Evolutionary conservation across 1,284 basidiomycete genomes (phyloP).

Genomic region (Boletus mariae): DNA sequence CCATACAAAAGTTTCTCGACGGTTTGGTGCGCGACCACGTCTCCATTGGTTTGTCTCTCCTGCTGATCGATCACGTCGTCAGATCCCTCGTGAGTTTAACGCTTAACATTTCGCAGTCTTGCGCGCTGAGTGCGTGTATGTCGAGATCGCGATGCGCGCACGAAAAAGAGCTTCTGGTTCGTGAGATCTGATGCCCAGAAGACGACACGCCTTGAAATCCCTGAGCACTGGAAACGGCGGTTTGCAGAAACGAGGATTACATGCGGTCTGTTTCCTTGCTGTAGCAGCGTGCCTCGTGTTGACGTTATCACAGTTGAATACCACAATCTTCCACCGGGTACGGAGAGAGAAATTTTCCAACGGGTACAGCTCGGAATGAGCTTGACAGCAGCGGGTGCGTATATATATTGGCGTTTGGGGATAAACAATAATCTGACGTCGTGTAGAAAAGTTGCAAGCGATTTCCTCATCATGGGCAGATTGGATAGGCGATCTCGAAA

Average conservation of each 20-base stretch:
- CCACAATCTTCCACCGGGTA: conserved; percentile 40
- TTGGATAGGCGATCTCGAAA: conserved; percentile 53
- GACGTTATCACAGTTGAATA: conserved; percentile 51
- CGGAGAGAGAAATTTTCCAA: conserved; percentile 73
- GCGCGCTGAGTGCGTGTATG: conserved; percentile 1
- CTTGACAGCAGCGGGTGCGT: conserved; percentile 59
- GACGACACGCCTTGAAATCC: conserved; percentile 44
- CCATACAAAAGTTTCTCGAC: conserved; percentile 68
- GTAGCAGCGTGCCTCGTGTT: neutral
- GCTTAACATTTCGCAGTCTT: neutral
- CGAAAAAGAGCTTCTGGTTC: conserved; percentile 59
- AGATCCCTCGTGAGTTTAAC: conserved; percentile 47
- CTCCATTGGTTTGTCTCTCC: neutral
- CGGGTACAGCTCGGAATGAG: conserved; percentile 73
- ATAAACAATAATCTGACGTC: neutral
- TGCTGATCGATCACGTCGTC: conserved; percentile 6
- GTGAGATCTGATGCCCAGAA: conserved; percentile 44
- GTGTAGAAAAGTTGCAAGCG: conserved; percentile 66
- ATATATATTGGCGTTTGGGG: neutral
- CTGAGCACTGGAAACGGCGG: conserved; percentile 43
- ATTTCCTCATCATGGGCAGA: conserved; percentile 59
- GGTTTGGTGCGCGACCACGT: conserved; percentile 48
- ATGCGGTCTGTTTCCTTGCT: conserved; percentile 46
- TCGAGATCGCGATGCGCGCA: conserved; percentile 45
- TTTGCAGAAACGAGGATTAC: conserved; percentile 57